Conservation (phyloP, 2,329 filamentous ascomycete species). For the Pseudogymnoascus verrucosus region DNA sequence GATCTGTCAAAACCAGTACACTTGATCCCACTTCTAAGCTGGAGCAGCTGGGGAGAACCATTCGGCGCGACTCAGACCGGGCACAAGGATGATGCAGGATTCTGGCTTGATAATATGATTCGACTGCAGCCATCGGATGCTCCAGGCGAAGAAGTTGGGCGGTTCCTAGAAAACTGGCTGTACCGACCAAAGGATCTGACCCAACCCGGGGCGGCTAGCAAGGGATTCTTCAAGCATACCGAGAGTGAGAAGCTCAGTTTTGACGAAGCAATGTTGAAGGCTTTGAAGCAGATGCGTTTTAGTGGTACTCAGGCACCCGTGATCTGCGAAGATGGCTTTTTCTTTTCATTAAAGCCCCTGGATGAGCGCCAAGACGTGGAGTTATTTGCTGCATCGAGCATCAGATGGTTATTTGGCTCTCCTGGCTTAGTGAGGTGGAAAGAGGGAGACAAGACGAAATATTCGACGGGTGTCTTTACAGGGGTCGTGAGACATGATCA, state of each 20-base stretch:
- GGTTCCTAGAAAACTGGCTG: not conserved
- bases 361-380: constrained; percentile 2
- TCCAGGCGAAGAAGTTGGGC: not conserved
- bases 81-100: not conserved
- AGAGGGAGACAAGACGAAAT: not conserved
- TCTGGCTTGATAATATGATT: constrained; percentile 6
- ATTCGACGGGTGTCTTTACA: constrained; percentile 1
- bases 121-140: not conserved
- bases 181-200: not conserved
- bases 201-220: not conserved
- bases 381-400: constrained; percentile 13
- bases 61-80: not conserved
- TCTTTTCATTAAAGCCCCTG: not conserved
- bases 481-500: not conserved
- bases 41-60: constrained; percentile 7
- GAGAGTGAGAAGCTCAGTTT: not conserved
- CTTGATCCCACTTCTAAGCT: not conserved
- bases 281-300: constrained; percentile 4
- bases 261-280: not conserved
- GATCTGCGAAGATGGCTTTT: not conserved
- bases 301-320: not conserved
- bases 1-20: not conserved
- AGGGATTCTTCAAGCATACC: not conserved
- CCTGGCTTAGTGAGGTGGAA: constrained; percentile 6
- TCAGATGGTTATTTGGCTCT: constrained; percentile 11